Evolutionary conservation across 2,329 filamentous ascomycete species (phyloP), one percentile per base, ranked within the genome.

Genomic region (Cladosporium sp.): DNA sequence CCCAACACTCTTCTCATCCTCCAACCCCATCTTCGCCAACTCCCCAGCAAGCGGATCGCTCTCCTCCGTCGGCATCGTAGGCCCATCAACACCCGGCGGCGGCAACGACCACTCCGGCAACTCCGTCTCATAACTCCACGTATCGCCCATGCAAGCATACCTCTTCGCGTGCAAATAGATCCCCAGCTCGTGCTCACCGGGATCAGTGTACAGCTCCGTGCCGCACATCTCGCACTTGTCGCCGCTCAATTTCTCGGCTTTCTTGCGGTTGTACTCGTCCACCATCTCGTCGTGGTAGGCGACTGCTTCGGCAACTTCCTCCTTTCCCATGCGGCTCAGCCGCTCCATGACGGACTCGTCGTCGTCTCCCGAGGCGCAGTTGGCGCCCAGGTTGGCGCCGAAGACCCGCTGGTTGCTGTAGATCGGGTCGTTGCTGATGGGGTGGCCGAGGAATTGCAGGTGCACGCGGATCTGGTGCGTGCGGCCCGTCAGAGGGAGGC

Each of bases 381-480:
- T 73, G 42, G 73, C 79, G 13, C 88, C 93, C 0, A 98, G 80
- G 8, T 84, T 78, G 1, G 84, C 75, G 0, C 93, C 93, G 76
- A 95, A 98, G 9, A 98, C 93, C 51, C 84, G 83, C 64, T 88
- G 84, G 65, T 98, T 98, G 61, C 88, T 90, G 68, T 98, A 98
- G 60, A 98, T 97, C 7, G 93, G 93, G 64, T 98, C 93, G 67
- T 98, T 98, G 56, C 89, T 84, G 59, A 98, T 97, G 1, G 93
- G 93, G 64, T 97, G 87, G 1, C 93, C 93, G 3, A 98, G 75
- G 67, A 88, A 95, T 65, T 98, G 93, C 13, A 98, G 77, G 63
- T 98, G 93, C 15, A 98, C 93, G 29, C 93, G 83, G 42, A 98
- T 79, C 67, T 98, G 93, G 64, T 98, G 93, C 11, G 93, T 98